These are phyloP conservation scores for Lactifluus piperatus DNA, from an alignment of 768 basidiomycete species.

Conservation along the genomic window DNA sequence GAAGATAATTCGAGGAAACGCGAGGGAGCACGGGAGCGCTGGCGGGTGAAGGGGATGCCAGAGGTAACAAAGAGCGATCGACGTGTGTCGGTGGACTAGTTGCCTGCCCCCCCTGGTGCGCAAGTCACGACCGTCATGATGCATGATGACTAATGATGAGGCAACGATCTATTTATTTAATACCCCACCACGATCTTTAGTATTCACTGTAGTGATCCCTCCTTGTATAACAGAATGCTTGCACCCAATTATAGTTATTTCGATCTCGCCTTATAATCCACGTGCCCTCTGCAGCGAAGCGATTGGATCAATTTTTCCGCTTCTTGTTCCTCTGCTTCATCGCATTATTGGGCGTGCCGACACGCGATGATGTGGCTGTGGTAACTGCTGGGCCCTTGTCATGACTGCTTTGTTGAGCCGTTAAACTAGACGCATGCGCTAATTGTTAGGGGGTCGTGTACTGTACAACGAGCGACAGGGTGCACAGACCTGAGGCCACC, in stretches of 20 bases:
- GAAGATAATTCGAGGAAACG: slow-evolving; percentile 7
- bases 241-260: background rate
- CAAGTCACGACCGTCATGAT: too few species aligned
- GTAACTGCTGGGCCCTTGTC: slow-evolving; percentile 2
- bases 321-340: slow-evolving; percentile 13
- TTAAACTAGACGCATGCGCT: background rate
- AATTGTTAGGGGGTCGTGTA: background rate
- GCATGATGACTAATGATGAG: background rate
- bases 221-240: background rate
- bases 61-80: slow-evolving; percentile 13
- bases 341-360: background rate
- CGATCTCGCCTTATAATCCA: background rate
- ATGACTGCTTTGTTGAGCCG: slow-evolving; percentile 2
- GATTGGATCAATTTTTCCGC: background rate
- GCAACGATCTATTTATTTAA: background rate
- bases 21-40: slow-evolving; percentile 12
- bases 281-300: background rate
- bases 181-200: background rate
- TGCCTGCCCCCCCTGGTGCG: background rate
- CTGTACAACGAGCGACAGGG: background rate
- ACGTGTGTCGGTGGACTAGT: slow-evolving; percentile 17
- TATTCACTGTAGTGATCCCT: background rate
- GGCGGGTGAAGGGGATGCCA: slow-evolving; percentile 6
- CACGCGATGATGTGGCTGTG: slow-evolving; percentile 10
- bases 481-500: slow-evolving; percentile 41